Percentiles rank a stretch among this genome's conserved stretches.
Conservation (phyloP, 192 early-diverging fungal species). For the Coemansia sp. region DNA sequence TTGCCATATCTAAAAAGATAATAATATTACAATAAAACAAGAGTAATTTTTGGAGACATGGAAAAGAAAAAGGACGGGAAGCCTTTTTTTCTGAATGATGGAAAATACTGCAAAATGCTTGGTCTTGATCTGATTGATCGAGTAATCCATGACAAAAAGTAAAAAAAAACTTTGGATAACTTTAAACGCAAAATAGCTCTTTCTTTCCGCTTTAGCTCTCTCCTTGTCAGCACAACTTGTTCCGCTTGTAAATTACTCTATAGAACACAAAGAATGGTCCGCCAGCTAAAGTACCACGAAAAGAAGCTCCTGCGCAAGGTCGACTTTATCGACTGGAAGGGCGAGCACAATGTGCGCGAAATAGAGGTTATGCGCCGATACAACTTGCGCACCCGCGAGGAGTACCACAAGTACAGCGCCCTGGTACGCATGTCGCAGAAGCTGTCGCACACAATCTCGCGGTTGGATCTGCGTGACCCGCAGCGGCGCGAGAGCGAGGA, state of each 20-base stretch:
- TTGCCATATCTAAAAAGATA: conserved; percentile 22
- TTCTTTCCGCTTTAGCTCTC: not conserved
- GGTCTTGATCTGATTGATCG: not conserved
- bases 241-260: not conserved
- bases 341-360: conserved; percentile 78
- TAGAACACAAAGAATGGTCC: conserved; percentile 36
- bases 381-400: conserved; percentile 85
- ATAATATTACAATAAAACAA: not conserved
- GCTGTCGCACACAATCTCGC: conserved; percentile 78
- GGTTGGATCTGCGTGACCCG: conserved; percentile 84
- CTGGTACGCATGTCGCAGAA: conserved; percentile 79
- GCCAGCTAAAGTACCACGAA: conserved; percentile 91
- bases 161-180: no score
- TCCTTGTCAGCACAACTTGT: not conserved
- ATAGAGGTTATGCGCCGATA: conserved; percentile 86
- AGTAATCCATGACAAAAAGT: not conserved
- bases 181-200: no score
- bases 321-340: conserved; percentile 90
- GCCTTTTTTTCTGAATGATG: not conserved
- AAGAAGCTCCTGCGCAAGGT: conserved; percentile 95
- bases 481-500: conserved; percentile 72
- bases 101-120: not conserved
- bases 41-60: not conserved
- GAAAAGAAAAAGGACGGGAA: not conserved
- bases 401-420: conserved; percentile 76